These are phyloP conservation scores for Botrytis squamosa DNA, from an alignment of 2,329 filamentous ascomycete genomes.

Conservation along the genomic window DNA sequence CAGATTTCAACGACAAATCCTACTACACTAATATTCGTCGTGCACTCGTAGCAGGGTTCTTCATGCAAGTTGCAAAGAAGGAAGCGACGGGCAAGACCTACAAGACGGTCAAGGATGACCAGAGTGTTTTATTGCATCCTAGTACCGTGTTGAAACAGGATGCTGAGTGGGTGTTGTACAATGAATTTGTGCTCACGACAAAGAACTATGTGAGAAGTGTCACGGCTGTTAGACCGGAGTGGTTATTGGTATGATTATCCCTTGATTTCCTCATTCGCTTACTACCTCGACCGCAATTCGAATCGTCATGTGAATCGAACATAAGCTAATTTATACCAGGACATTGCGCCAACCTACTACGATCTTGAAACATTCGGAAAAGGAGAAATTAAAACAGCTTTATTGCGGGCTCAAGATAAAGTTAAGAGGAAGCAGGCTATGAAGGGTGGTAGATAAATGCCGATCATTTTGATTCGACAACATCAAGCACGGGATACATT, in stretches of 20 bases:
- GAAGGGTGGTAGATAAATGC: constrained; percentile 31
- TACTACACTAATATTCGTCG: constrained; percentile 98
- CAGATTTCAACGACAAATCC: constrained; percentile 89
- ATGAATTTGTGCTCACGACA: constrained; percentile 95
- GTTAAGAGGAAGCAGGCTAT: constrained; percentile 51
- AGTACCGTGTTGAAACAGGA: constrained; percentile 86
- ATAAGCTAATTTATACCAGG: constrained; percentile 55
- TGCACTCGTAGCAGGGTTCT: constrained; percentile 90
- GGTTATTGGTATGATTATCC: constrained; percentile 70
- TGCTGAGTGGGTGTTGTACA: constrained; percentile 96
- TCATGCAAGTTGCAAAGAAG: constrained; percentile 98
- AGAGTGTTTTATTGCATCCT: constrained; percentile 88
- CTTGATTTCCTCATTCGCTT: neutral
- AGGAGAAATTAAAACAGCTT: constrained; percentile 75
- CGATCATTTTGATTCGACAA: constrained; percentile 9
- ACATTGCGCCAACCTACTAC: constrained; percentile 92
- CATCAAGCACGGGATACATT: neutral
- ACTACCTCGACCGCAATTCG: neutral
- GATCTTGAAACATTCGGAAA: constrained; percentile 80
- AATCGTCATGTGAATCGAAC: neutral
- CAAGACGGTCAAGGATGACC: constrained; percentile 93
- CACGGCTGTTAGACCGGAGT: constrained; percentile 88
- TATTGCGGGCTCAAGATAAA: constrained; percentile 58
- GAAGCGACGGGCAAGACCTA: constrained; percentile 88
- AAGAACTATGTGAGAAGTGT: constrained; percentile 98